A percentile compares a stretch with the other conserved stretches of the same genome.
These are phyloP conservation scores for Hymenoscyphus occultus DNA, from an alignment of 2,329 filamentous ascomycete genomes.

Conservation along the genomic window DNA sequence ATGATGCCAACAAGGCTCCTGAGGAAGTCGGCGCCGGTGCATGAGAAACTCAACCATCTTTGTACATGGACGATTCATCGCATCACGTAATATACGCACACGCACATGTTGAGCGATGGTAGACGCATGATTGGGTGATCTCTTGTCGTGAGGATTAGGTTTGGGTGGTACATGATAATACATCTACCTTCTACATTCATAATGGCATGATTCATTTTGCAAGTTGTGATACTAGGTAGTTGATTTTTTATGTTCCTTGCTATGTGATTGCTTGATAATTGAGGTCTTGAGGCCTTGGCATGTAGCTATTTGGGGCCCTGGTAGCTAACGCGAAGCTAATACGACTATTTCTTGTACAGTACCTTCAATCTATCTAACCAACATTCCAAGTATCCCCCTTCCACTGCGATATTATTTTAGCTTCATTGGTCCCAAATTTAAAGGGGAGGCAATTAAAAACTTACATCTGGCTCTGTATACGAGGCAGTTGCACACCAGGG, in stretches of 20 bases:
- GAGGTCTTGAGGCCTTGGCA: not conserved
- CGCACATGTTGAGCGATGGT: not conserved
- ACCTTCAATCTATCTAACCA: not conserved
- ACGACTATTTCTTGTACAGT: not conserved
- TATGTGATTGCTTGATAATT: not conserved
- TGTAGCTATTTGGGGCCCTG: no score
- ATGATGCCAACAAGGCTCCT: slow-evolving; percentile 60
- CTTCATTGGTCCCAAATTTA: not conserved
- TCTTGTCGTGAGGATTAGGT: not conserved
- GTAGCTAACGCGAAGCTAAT: not conserved
- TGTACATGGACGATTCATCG: not conserved
- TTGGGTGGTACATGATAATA: not conserved
- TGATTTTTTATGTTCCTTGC: not conserved
- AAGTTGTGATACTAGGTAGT: not conserved
- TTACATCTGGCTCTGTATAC: slow-evolving; percentile 59
- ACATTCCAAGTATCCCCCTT: slow-evolving; percentile 25
- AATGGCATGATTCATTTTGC: not conserved
- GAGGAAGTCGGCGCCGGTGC: slow-evolving; percentile 49
- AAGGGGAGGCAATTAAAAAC: not conserved
- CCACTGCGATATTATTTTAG: slow-evolving; percentile 21
- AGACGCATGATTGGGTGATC: not conserved
- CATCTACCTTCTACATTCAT: not conserved
- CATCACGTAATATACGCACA: not conserved
- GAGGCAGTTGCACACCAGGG: slow-evolving; percentile 72
- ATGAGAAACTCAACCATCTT: not conserved